Conservation (phyloP, 768 basidiomycete genomes). For the Kwoniella sp. region DNA sequence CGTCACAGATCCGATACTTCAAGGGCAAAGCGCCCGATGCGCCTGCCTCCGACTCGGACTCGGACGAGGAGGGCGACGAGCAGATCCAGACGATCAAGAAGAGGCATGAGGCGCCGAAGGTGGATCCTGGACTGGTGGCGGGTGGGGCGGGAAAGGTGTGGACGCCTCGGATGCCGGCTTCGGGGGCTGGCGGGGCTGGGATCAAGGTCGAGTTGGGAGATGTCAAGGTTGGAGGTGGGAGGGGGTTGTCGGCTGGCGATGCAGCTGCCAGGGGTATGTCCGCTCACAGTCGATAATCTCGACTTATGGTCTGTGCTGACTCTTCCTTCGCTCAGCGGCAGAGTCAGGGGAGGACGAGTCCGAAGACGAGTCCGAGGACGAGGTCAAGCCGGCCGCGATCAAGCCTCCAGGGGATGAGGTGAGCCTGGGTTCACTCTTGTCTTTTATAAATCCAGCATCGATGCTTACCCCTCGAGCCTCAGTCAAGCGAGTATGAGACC, state of each 20-base stretch:
- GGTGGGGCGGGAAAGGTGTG: slow-evolving; percentile 46
- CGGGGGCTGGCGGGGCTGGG: slow-evolving; percentile 9
- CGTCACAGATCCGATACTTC: slow-evolving; percentile 40
- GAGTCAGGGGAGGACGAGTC: slow-evolving; percentile 40
- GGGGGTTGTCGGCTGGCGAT: slow-evolving; percentile 17
- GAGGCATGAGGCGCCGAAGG: slow-evolving; percentile 5
- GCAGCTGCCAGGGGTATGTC: slow-evolving; percentile 13
- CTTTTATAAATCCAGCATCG: background rate
- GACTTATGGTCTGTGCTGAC: slow-evolving; percentile 1
- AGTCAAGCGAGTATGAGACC: slow-evolving; percentile 79
- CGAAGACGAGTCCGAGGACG: slow-evolving; percentile 38
- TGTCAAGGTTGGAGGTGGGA: slow-evolving; percentile 41
- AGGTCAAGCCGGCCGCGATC: slow-evolving; percentile 24
- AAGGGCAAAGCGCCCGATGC: slow-evolving; percentile 40
- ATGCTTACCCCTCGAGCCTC: background rate
- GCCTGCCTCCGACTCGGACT: slow-evolving; percentile 28
- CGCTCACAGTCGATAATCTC: no score
- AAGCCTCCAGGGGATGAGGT: slow-evolving; percentile 30
- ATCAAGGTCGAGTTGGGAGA: slow-evolving; percentile 43
- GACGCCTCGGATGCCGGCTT: slow-evolving; percentile 2
- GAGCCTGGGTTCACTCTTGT: slow-evolving; percentile 14
- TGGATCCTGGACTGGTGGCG: slow-evolving; percentile 34
- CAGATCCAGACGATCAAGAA: slow-evolving; percentile 9
- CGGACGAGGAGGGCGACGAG: slow-evolving; percentile 34
- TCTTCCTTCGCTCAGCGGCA: background rate